Base-by-base conservation (phyloP, 202 grass and related monocot genomes). In the Digitaria exilis region DNA sequence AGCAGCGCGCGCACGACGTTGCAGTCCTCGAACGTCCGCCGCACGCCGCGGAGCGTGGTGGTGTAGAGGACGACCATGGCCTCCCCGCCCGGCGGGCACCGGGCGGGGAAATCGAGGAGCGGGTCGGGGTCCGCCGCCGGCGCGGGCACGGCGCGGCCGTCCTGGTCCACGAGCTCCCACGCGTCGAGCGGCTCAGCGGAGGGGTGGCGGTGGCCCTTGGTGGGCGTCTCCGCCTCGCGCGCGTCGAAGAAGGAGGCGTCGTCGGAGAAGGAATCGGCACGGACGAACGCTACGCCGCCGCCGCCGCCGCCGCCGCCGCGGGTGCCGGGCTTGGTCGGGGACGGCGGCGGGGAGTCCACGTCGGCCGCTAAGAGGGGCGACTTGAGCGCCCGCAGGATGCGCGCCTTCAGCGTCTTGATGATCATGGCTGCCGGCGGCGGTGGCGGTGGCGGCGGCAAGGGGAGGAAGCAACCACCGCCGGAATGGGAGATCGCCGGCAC, bases 1-100 rank as follows among this genome's bases (percentile, higher is more conserved):
- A 98, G 86, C 46, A 98, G 80, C 61, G 87, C 57, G 43, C 80
- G 86, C 49, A 95, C 80, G 14, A 48, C 76, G 73, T 76, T 76
- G 79, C 96, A 98, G 76, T 95, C 91, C 89, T 95, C 87, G 80
- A 93, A 93, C 16, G 96, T 98, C 69, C 89, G 91, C 21, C 96
- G 80, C 41, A 98, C 70, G 39, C 96, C 92, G 68, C 92, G 90
- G 62, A 98, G 90, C 76, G 90, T 98, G 5, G 96, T 98, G 1
- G 91, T 93, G 80, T 98, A 98, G 5, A 98, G 74, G 51, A 95
- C 87, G 29, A 91, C 88, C 2, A 32, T 57, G 14, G 55, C 43
- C 60, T 85, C 82, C 0, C 95, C 90, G 13, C 84, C 88, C 6
- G 92, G 90, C 3, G 89, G 92, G 90, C 87, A 93, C 42, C 80